Base-by-base conservation (phyloP, 2,329 filamentous ascomycete genomes). In the Sporothrix brasiliensis region DNA sequence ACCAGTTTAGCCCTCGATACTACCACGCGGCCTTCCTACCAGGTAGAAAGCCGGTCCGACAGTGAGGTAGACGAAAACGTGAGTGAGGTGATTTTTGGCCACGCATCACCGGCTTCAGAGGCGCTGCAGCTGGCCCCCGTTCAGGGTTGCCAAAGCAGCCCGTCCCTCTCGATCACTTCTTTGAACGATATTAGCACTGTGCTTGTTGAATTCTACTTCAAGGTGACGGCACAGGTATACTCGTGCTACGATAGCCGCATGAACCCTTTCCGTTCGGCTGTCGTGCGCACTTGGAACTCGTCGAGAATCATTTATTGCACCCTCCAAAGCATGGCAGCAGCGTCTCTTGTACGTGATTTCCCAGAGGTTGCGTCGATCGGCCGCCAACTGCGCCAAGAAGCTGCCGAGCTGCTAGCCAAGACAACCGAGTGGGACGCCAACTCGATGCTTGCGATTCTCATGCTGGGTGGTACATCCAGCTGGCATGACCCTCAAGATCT, bases 161-260 rank as follows among this genome's bases (percentile, higher is more conserved):
- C 72, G 1, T 54, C 69, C 14, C 67, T 66, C 24, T 44, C 69
- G 80, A 80, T 16, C 77, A 83, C n/a, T 79, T 79, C 76, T 49
- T 74, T 84, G 70, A 80, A 80, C 58, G 84, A 86, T 61, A 77
- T 82, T 10, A 82, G 83, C 34, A 85, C 82, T 69, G 80, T 84
- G 24, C 78, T 88, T 27, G 83, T 87, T n/a, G 84, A 86, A 68
- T 85, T 87, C 72, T 88, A 88, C 73, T 87, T 88, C 78, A 84
- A 84, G 74, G 84, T 86, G 69, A 84, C 87, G 2, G 86, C 85
- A 39, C 82, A 81, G 10, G 75, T 87, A 2, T 88, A 85, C 74
- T 87, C 86, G 41, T 85, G 83, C 74, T 88, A 86, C 52, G 73
- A 88, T 77, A 86, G 85, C 49, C 79, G 81, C 50, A 80, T 86